Base-by-base conservation (phyloP, 1,284 basidiomycete genomes). In the Austroboletus niveus region DNA sequence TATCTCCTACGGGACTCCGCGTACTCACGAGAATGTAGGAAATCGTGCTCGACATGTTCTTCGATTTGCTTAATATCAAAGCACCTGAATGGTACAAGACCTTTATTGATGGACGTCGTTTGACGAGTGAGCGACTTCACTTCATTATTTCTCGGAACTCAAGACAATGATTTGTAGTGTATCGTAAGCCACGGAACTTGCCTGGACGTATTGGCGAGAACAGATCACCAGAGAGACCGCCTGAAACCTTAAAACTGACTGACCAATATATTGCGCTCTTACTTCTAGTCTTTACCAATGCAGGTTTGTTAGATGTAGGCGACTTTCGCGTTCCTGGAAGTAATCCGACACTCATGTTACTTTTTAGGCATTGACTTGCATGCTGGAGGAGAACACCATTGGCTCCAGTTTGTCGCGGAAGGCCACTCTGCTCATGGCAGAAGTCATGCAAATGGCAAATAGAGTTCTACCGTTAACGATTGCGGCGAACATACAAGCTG, bases 211-310 rank as follows among this genome's bases (percentile, higher is more conserved):
- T 59, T 36, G 65, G 59, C 52, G 68, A 52, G 69, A 73, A 55
- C 48, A 71, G 55, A 54, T 52, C 61, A 42, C 58, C 65, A 14
- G 82, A 82, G 51, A 79, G 80, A 57, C 69, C 74, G 8, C 72
- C 81, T 38, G 81, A 86, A 57, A 78, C 81, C 9, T 72, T 94
- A 38, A 95, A 90, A 60, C 72, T 98, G 7, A 88, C 94, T 3
- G 94, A 98, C 64, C 96, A 99, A 64, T 99, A 94, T 65, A 83
- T 96, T 42, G 89, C 90, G 0, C 76, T 99, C n/a, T 74, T 99
- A 3, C 78, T 98, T 8, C 77, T 92, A 12, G 82, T 98, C 5
- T 86, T 98, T 54, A 84, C 89, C 14, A 89, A 95, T 59, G 87
- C 91, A 2, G 96, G 95, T 9, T 72, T 99, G 1, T 73, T 94